Percentiles rank a stretch among this genome's conserved stretches.
phyloP scores from a whole-genome alignment of 306 rosid species.

The Carpinus fangiana region DNA sequence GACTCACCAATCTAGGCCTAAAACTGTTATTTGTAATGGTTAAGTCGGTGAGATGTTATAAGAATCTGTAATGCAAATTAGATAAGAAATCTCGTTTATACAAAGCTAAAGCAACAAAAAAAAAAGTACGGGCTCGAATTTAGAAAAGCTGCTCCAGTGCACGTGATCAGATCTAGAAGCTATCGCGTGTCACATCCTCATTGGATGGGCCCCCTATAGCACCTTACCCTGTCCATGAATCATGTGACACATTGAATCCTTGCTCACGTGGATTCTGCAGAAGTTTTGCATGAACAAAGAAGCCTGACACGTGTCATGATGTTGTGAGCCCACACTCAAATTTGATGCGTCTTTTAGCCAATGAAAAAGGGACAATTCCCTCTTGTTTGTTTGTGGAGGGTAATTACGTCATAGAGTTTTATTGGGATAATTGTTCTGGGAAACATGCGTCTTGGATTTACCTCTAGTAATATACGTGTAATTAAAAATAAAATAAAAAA shows the following conservation, averaged over 20 bases:
- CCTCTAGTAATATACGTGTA: background rate
- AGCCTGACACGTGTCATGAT: constrained; percentile 40
- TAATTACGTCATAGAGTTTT: constrained; percentile 31
- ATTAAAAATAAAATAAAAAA: no score
- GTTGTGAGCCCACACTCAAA: constrained; percentile 6
- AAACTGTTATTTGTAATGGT: no score
- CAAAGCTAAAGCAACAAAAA: background rate
- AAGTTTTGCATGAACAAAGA: constrained; percentile 36
- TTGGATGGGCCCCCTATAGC: constrained; percentile 23
- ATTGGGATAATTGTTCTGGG: constrained; percentile 30
- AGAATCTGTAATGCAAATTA: background rate
- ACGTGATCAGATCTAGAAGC: constrained; percentile 41
- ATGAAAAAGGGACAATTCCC: constrained; percentile 15
- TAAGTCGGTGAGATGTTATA: background rate
- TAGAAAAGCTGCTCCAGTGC: constrained; percentile 26
- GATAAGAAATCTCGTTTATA: background rate
- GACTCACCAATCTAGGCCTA: no score
- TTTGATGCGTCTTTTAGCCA: constrained; percentile 23
- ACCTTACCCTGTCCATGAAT: constrained; percentile 24
- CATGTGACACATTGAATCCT: constrained; percentile 37
- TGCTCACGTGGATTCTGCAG: constrained; percentile 54
- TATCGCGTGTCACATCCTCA: constrained; percentile 29
- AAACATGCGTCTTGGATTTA: constrained; percentile 24
- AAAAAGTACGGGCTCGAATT: background rate
- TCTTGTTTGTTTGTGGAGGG: constrained; percentile 13